phyloP scores from a whole-genome alignment of 306 rosid genomes.

The Lagenaria siceraria region DNA sequence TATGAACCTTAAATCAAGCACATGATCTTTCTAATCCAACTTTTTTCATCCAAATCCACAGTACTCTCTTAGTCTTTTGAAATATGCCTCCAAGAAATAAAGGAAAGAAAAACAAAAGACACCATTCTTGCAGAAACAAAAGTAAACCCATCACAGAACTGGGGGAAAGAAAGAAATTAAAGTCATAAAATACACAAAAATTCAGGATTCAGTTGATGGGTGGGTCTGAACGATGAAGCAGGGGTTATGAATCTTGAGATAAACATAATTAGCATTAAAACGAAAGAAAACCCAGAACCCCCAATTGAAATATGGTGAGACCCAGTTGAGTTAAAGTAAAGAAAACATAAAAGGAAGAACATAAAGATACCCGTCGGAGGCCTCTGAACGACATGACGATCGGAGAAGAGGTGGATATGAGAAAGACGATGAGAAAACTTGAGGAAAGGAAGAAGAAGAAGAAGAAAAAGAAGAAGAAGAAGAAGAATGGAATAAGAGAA shows the following conservation, averaged over 20 bases:
- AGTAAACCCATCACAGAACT: neutral
- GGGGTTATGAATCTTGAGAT: neutral
- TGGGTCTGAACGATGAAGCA: neutral
- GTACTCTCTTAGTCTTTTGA: neutral
- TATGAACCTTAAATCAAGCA: neutral
- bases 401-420: neutral
- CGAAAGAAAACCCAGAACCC: neutral
- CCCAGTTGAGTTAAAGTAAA: neutral
- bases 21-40: neutral
- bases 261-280: neutral
- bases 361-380: conserved; percentile 7
- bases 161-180: neutral
- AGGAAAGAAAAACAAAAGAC: neutral
- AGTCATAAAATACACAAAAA: neutral
- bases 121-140: neutral
- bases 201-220: neutral
- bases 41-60: neutral
- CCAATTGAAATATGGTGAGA: neutral
- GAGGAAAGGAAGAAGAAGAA: neutral
- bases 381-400: conserved; percentile 11
- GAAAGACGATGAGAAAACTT: neutral
- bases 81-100: neutral
- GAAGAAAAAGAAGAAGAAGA: neutral
- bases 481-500: conserved; percentile 1
- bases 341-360: neutral